Evolutionary conservation across 140 eudicot species (phyloP).

Genomic region (Bidens hawaiensis): DNA sequence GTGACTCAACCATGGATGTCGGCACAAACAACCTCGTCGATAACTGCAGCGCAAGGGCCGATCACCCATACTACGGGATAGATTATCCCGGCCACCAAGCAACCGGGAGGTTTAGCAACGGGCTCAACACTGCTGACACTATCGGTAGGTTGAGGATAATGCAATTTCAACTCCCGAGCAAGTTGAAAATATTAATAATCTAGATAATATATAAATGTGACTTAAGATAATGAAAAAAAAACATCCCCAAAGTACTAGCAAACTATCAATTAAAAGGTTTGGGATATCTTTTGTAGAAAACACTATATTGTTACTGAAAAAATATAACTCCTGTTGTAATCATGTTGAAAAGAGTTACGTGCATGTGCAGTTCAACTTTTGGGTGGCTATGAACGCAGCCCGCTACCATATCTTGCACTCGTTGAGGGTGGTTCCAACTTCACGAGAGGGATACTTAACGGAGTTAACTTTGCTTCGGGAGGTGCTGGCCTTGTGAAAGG

Average conservation of each 20-base stretch:
- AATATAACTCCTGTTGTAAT: neutral
- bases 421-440: slow-evolving; percentile 14
- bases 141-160: slow-evolving; percentile 27
- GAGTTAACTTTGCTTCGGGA: slow-evolving; percentile 58
- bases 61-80: slow-evolving; percentile 45
- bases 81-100: slow-evolving; percentile 35
- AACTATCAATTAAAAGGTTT: neutral
- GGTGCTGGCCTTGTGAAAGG: slow-evolving; percentile 38
- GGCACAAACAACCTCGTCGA: slow-evolving; percentile 43
- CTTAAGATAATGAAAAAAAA: no score
- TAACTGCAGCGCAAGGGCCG: slow-evolving; percentile 25
- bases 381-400: slow-evolving; percentile 39
- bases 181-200: neutral
- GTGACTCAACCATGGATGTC: slow-evolving; percentile 49
- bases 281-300: neutral
- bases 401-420: slow-evolving; percentile 44
- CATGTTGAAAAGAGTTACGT: neutral
- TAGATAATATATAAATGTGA: no score
- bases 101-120: slow-evolving; percentile 62
- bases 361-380: slow-evolving; percentile 30
- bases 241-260: neutral
- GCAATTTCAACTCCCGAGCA: neutral
- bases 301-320: neutral
- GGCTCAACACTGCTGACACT: slow-evolving; percentile 39
- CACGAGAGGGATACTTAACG: slow-evolving; percentile 15